Base-by-base conservation (phyloP, 768 basidiomycete species). In the Leucocoprinus sp. region DNA sequence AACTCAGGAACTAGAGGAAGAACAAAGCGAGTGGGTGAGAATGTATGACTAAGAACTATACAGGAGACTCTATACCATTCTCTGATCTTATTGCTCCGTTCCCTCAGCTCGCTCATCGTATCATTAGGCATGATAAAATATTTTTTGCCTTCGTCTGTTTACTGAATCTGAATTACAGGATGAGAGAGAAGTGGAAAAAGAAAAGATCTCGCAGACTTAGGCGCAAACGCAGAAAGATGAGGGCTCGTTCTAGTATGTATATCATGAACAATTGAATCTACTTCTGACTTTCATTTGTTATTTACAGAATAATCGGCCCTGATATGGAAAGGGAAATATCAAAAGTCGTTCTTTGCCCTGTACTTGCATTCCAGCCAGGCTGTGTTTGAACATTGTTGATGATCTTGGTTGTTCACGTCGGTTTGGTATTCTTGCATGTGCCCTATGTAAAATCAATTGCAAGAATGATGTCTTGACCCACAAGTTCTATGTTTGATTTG, bases 131-230 rank as follows among this genome's bases (percentile, higher is more conserved):
- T 21, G 64, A 56, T 21, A 12, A 21, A 6, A n/a, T 21, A 8
- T 8, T 29, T 11, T 48, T 23, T 2, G 23, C 2, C 18, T 42
- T 19, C 12, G 21, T 37, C 36, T 27, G 9, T 17, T 40, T 37
- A 2, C 39, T 43, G 7, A 36, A 22, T 36, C 0, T 17, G 31
- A 31, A 29, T 19, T 31, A 43, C 55, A 84, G 78, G 54, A 91
- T 90, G 88, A 88, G 88, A 86, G 88, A 90, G 69, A 91, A 91
- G 82, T 91, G 88, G 88, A 90, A 90, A 81, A 92, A 92, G 72
- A 92, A 92, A 76, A 78, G 88, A 64, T 88, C 88, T 54, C 82
- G 88, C 65, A 86, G 89, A 63, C 89, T 92, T 72, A 76, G 89
- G 63, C 84, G 88, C 68, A 92, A 92, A 62, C 85, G 88, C 75